Evolutionary conservation across 2,329 filamentous ascomycete species (phyloP), one percentile per base, ranked within the genome.

Genomic region (Neoscytalidium dimidiatum): DNA sequence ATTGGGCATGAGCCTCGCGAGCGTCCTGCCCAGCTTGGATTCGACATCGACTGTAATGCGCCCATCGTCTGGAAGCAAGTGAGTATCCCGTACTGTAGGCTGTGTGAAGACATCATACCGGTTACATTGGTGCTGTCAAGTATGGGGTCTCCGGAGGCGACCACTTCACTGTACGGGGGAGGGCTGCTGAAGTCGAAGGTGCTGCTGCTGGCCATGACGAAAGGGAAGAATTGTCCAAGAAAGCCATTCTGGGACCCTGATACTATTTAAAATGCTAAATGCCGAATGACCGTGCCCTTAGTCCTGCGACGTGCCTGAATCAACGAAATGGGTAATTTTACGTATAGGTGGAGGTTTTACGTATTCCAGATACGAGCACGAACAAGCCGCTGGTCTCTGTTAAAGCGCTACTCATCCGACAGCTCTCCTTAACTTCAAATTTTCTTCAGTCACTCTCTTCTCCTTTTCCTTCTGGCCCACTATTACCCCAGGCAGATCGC

Each of bases 1-100:
- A 11, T n/a, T 26, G 60, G 56, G 41, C n/a, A 61, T 61, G 26
- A 61, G 38, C 17, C 53, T 21, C 21, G 53, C 53, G 7, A 58
- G 38, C 21, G 41, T 33, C 14, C 41, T 14, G 14, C 23, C 53
- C 13, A 71, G 67, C 17, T 64, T 48, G 6, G 70, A 71, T 14
- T 71, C 57, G 23, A 74, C 67, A 57, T 73, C 68, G 41, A 74
- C 71, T 17, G 71, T 64, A 44, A 74, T 67, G 31, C 70, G 70
- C 43, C 71, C 72, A 56, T 74, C 41, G 9, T 58, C 53, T 58
- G 23, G 6, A 7, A 1, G 7, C 1, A 2, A 0, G 17, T 58
- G 14, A 58, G 35, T 23, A n/a, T 23, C 21, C 13, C 4, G 14
- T 14, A 14, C 7, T 3, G 5, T 29, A 6, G 3, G 26, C 17